Percentiles rank a stretch among this genome's conserved stretches.
phyloP scores from a whole-genome alignment of 2,329 filamentous ascomycete genomes.

The Cryphonectria naterciae region DNA sequence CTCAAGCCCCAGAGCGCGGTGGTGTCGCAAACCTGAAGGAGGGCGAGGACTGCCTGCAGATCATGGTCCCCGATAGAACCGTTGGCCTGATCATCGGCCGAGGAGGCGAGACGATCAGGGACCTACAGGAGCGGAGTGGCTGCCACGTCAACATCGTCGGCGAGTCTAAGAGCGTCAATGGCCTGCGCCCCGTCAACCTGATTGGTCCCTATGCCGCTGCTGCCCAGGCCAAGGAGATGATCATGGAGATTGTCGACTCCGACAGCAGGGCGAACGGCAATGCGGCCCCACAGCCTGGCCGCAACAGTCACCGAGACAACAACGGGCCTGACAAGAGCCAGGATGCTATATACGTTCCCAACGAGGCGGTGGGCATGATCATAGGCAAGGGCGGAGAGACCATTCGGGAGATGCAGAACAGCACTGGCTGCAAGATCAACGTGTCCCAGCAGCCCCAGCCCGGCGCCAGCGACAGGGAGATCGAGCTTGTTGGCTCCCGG shows the following conservation, averaged over 20 bases:
- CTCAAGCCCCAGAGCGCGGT: constrained; percentile 14
- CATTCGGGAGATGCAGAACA: constrained; percentile 90
- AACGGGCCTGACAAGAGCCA: constrained; percentile 70
- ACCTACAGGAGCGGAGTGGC: constrained; percentile 88
- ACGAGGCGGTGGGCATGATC: constrained; percentile 93
- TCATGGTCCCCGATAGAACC: constrained; percentile 93
- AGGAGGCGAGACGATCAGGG: constrained; percentile 88
- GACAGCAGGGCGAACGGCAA: constrained; percentile 62
- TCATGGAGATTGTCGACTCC: constrained; percentile 93
- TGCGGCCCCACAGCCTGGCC: constrained; percentile 43
- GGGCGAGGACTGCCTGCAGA: constrained; percentile 84
- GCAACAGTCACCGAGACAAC: constrained; percentile 43
- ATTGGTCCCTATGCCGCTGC: constrained; percentile 79
- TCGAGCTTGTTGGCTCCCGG: constrained; percentile 78
- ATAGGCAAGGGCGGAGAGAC: constrained; percentile 94
- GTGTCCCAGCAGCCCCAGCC: constrained; percentile 81
- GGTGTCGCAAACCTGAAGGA: constrained; percentile 63
- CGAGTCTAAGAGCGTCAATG: constrained; percentile 91
- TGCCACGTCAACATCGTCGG: constrained; percentile 95
- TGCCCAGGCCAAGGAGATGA: constrained; percentile 79
- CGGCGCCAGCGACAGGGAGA: constrained; percentile 80
- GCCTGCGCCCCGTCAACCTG: constrained; percentile 85
- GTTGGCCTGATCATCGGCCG: constrained; percentile 94
- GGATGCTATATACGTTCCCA: constrained; percentile 83
- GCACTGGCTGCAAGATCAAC: constrained; percentile 91